Conservation (phyloP, 768 basidiomycete species). For the Astraeus odoratus region DNA sequence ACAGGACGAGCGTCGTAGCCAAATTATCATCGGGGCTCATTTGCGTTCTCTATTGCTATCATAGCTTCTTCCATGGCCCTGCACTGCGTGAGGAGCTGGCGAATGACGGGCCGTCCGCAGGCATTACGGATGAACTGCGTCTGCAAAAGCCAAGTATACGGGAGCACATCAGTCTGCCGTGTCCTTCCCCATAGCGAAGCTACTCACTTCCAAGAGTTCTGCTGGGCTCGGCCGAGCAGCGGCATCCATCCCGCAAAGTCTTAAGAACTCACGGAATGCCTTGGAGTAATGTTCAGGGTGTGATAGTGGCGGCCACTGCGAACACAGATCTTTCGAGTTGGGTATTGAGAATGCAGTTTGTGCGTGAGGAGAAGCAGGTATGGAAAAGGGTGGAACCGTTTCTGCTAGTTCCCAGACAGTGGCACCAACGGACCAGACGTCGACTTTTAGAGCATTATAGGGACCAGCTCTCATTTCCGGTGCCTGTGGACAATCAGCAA, state of each 20-base stretch:
- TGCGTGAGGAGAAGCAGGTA: conserved; percentile 22
- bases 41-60: conserved; percentile 9
- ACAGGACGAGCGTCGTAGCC: not conserved
- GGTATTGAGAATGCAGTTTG: conserved; percentile 29
- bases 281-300: conserved; percentile 57
- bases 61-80: conserved; percentile 52
- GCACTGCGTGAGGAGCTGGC: conserved; percentile 61
- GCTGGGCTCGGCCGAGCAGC: conserved; percentile 46
- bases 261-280: conserved; percentile 67
- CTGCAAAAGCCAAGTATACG: conserved; percentile 26
- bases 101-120: conserved; percentile 60
- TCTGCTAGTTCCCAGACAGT: conserved; percentile 82
- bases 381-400: conserved; percentile 65
- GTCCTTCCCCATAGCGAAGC: not conserved
- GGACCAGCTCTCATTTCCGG: conserved; percentile 68
- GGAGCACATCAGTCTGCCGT: not conserved
- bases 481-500: conserved; percentile 31
- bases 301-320: conserved; percentile 59
- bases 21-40: not conserved
- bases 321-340: conserved; percentile 37
- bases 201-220: conserved; percentile 52
- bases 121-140: conserved; percentile 60
- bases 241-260: conserved; percentile 56
- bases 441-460: conserved; percentile 69
- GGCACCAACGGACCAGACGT: conserved; percentile 77